Base-by-base conservation (phyloP, 352 stramenopile species). In the Phytophthora rubi region DNA sequence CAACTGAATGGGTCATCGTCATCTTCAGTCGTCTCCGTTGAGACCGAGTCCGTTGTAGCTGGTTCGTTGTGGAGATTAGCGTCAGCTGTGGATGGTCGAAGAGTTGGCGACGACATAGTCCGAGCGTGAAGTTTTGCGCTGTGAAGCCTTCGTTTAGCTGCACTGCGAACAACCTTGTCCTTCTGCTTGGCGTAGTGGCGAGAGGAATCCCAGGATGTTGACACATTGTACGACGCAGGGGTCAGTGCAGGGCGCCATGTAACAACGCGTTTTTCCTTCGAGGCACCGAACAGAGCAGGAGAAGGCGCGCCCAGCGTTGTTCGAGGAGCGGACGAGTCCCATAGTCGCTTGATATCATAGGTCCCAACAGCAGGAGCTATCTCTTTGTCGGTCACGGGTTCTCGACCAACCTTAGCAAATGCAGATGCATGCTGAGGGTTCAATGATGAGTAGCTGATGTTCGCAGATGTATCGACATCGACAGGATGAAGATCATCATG, bases 141-240 rank as follows among this genome's bases (percentile, higher is more conserved):
- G 6, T 58, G 57, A 5, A 65, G 47, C 28, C 56, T 70, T 55
- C 70, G 48, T 55, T 77, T 81, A 16, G 68, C 63, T 18, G 63
- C 59, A 42, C 55, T 55, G 4, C 58, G 59, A 7, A 78, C 35
- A 9, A 90, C 77, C 52, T 77, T 76, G 6, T 64, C 57, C 59
- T 90, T 89, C 28, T 86, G 80, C 68, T 86, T 86, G 26, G 66
- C 70, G 51, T 93, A 91, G 47, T 90, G 70, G 0, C 57, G 59
- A 30, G 82, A 91, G 6, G 79, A 76, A 62, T 91, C 76, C 82
- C 82, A 93, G 1, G 75, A 78, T 15, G 80, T 76, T 4, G 81
- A 62, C 4, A 82, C 37, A 1, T 77, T 68, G 44, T 73, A 73
- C 1, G 79, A 81, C 2, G 77, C 77, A 6, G 73, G 72, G 0